Base-by-base conservation (phyloP, 1,284 basidiomycete genomes). In the Ganoderma leucocontextum region DNA sequence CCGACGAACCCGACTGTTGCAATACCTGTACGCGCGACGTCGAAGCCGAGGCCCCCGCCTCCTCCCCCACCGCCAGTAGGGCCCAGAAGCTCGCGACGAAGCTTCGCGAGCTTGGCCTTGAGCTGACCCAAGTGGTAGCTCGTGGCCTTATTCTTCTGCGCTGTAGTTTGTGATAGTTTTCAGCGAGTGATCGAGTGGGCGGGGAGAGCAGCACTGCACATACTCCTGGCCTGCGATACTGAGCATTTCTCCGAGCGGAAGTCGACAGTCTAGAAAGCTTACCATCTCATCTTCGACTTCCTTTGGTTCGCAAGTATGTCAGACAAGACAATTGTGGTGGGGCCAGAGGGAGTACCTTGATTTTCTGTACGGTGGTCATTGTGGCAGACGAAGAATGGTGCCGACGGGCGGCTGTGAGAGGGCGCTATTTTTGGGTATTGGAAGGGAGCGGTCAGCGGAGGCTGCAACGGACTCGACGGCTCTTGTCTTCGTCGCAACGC, bases 261-360 rank as follows among this genome's bases (percentile, higher is more conserved):
- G 66, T 67, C 57, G 47, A 57, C 13, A 57, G 60, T 33, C 47
- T 29, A 41, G 55, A 52, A 53, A 25, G 79, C 88, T 85, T 80
- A 92, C 94, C 94, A 97, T 96, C 84, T 97, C 95, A 93, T 96
- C 94, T 87, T 97, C 95, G 81, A 97, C 88, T 90, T 96, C 95
- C 91, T 94, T 75, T 42, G 15, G 36, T 60, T 41, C 15, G 35
- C 2, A 41, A n/a, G 55, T 29, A 3, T 33, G 69, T 70, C 41
- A 71, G 61, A 41, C 62, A 42, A 58, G 69, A 35, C 52, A 33
- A 39, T 10, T 52, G 47, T 5, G 47, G 47, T 25, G 47, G 41
- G 41, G 64, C 39, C 52, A 2, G 60, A 25, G 58, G 67, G 70
- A 70, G 53, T 75, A 90, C 92, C 83, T 96, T 96, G 76, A 97